Conservation (phyloP, 306 rosid genomes). For the Hippophae rhamnoides region DNA sequence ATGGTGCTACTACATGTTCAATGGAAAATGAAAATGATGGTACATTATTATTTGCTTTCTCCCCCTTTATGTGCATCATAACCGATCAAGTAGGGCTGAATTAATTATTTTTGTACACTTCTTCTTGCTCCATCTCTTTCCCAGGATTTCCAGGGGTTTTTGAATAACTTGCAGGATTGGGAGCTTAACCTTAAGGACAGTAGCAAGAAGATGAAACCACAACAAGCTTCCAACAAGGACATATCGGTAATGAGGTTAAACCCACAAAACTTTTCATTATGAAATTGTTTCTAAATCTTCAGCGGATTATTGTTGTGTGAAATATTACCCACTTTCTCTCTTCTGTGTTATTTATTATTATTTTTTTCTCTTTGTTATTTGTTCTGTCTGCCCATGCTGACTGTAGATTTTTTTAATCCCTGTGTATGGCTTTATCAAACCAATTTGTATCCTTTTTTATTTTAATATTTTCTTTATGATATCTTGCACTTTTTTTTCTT, state of each 20-base stretch:
- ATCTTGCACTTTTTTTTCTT: too few species aligned
- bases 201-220: slow-evolving; percentile 33
- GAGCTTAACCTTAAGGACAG: slow-evolving; percentile 66
- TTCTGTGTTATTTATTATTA: too few species aligned
- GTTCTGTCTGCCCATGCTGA: too few species aligned
- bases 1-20: neutral
- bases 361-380: too few species aligned
- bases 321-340: too few species aligned
- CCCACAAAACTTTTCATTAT: neutral
- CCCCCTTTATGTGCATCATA: neutral
- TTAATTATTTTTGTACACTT: slow-evolving; percentile 4
- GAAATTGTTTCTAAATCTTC: slow-evolving; percentile 1
- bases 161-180: slow-evolving; percentile 96
- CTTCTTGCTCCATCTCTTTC: slow-evolving; percentile 10
- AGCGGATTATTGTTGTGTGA: neutral
- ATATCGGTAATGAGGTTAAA: slow-evolving; percentile 35
- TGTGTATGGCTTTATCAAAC: too few species aligned
- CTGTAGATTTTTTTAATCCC: too few species aligned
- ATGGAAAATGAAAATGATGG: neutral
- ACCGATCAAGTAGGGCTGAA: neutral
- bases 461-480: too few species aligned
- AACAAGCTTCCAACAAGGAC: slow-evolving; percentile 31
- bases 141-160: slow-evolving; percentile 93
- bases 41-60: neutral
- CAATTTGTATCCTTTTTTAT: too few species aligned